These are phyloP conservation scores for Loxodes magnus DNA, from an alignment of 73 alveolate species.

Conservation along the genomic window DNA sequence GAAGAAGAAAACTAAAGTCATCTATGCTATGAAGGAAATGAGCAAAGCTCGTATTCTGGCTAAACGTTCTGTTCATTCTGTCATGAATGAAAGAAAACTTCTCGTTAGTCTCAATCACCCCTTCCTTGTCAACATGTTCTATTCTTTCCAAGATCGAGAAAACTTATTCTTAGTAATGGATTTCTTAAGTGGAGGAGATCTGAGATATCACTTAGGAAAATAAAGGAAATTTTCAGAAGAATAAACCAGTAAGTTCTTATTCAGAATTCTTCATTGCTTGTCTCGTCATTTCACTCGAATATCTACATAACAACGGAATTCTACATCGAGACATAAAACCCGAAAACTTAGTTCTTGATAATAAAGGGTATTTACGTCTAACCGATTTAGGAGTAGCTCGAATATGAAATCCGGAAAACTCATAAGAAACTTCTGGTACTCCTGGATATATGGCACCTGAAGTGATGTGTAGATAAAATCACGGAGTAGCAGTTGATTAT, in stretches of 20 bases:
- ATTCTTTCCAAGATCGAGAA: slow-evolving; percentile 48
- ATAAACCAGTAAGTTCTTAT: no score
- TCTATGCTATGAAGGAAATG: slow-evolving; percentile 64
- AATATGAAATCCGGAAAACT: slow-evolving; percentile 15
- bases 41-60: slow-evolving; percentile 41
- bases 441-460: slow-evolving; percentile 98
- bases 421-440: slow-evolving; percentile 66
- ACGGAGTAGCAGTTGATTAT: no score
- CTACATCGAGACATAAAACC: slow-evolving; percentile 49
- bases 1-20: slow-evolving; percentile 27
- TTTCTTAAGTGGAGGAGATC: slow-evolving; percentile 37
- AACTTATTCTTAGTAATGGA: slow-evolving; percentile 50
- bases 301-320: slow-evolving; percentile 24
- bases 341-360: slow-evolving; percentile 40
- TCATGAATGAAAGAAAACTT: slow-evolving; percentile 63
- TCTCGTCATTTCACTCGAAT: slow-evolving; percentile 40
- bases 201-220: slow-evolving; percentile 10
- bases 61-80: slow-evolving; percentile 49
- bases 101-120: slow-evolving; percentile 46
- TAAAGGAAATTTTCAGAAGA: slow-evolving; percentile 11
- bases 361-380: slow-evolving; percentile 31
- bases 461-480: slow-evolving; percentile 57
- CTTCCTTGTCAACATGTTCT: slow-evolving; percentile 52
- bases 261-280: slow-evolving; percentile 39
- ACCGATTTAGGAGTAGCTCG: slow-evolving; percentile 65